phyloP scores from a whole-genome alignment of 2,329 filamentous ascomycete genomes.

The Nannizziopsis arthrosporioides region DNA sequence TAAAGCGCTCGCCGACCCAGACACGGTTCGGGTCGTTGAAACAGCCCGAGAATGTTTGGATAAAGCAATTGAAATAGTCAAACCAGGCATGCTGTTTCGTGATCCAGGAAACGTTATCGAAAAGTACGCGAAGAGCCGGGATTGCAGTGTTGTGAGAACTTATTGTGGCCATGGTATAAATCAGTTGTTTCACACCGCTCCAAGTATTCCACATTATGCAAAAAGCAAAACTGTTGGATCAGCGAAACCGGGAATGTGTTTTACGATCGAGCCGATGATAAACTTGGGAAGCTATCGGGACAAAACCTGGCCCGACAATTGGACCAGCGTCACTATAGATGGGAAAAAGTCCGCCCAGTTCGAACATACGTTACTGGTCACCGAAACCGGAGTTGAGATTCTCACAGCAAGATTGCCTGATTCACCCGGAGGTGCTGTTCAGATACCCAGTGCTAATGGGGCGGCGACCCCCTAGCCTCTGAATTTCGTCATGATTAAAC shows the following conservation, averaged over 20 bases:
- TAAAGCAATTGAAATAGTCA: slow-evolving; percentile 81
- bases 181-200: slow-evolving; percentile 81
- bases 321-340: slow-evolving; percentile 89
- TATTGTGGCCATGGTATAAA: slow-evolving; percentile 97
- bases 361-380: slow-evolving; percentile 77
- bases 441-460: slow-evolving; percentile 39
- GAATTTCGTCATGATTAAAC: too few relatives aligned
- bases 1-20: slow-evolving; percentile 68
- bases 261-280: slow-evolving; percentile 99
- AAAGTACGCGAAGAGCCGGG: slow-evolving; percentile 74
- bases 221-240: slow-evolving; percentile 96
- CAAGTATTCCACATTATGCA: slow-evolving; percentile 91
- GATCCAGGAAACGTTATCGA: slow-evolving; percentile 93
- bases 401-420: slow-evolving; percentile 60
- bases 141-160: slow-evolving; percentile 84
- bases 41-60: slow-evolving; percentile 78
- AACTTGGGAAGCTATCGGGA: slow-evolving; percentile 81
- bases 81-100: slow-evolving; percentile 83
- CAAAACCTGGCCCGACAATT: slow-evolving; percentile 96
- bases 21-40: slow-evolving; percentile 83
- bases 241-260: slow-evolving; percentile 94
- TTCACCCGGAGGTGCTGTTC: slow-evolving; percentile 62
- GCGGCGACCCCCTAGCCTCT: neutral
- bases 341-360: slow-evolving; percentile 88
- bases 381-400: slow-evolving; percentile 69